Evolutionary conservation across 2,329 filamentous ascomycete species (phyloP).

Genomic region (Claviceps africana): DNA sequence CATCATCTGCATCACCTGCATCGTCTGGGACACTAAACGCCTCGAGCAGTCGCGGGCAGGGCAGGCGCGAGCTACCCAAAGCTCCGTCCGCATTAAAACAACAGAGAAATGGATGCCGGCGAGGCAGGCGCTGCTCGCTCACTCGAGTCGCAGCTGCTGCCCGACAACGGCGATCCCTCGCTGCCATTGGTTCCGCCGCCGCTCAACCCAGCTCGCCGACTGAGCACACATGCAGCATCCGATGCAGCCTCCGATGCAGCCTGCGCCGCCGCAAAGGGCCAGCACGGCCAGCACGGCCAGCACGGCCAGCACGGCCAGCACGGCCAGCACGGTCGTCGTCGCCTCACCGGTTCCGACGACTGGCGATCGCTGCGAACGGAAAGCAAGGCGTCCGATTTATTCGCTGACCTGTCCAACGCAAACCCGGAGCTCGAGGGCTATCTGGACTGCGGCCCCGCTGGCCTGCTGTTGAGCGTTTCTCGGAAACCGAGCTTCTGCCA

Average conservation of each 20-base stretch:
- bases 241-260: background rate
- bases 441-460: constrained; percentile 2
- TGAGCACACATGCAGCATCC: background rate
- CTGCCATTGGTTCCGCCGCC: constrained; percentile 4
- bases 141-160: constrained; percentile 1
- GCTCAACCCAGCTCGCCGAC: constrained; percentile 3
- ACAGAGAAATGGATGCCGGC: background rate
- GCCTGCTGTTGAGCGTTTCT: background rate
- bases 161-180: background rate
- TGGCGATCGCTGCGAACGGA: background rate
- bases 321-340: background rate
- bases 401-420: constrained; percentile 6
- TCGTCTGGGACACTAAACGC: too few species aligned
- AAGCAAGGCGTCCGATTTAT: constrained; percentile 7
- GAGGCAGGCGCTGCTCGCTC: background rate
- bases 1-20: too few species aligned
- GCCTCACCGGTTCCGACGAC: background rate
- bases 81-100: background rate
- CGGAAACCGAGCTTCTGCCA: background rate
- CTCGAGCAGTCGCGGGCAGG: background rate
- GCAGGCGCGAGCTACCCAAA: background rate
- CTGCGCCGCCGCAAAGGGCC: background rate
- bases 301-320: background rate
- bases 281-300: background rate
- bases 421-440: constrained; percentile 8